Percentiles rank a stretch among this genome's conserved stretches.
Evolutionary conservation across 2,329 filamentous ascomycete genomes (phyloP).

Genomic region (Arthrobotrys musiformis): DNA sequence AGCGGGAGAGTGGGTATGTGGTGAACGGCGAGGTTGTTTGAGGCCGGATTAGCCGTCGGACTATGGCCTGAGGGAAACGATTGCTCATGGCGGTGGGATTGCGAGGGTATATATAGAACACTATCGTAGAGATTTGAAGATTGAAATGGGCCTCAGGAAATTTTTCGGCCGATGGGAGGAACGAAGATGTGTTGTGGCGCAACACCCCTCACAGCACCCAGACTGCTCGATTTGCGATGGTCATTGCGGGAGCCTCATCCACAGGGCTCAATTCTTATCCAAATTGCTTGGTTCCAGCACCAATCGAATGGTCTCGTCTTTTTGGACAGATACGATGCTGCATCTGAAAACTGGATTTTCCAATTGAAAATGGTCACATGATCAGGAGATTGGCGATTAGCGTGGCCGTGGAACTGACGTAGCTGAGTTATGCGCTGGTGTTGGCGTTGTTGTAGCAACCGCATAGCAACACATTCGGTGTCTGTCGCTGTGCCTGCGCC

Average conservation of each 20-base stretch:
- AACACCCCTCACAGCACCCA: background rate
- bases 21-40: constrained; percentile 27
- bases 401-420: background rate
- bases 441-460: constrained; percentile 49
- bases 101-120: background rate
- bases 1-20: constrained; percentile 20
- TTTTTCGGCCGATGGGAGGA: background rate
- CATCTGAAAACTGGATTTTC: background rate
- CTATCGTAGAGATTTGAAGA: background rate
- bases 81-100: constrained; percentile 5
- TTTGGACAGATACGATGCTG: background rate
- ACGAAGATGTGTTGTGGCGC: constrained; percentile 19
- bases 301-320: background rate
- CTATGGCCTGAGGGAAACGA: constrained; percentile 18
- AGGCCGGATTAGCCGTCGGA: constrained; percentile 10
- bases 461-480: constrained; percentile 30
- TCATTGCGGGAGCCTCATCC: background rate
- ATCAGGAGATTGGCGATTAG: background rate
- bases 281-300: background rate
- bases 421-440: background rate
- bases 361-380: constrained; percentile 4
- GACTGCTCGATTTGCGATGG: background rate
- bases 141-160: constrained; percentile 4
- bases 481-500: background rate
- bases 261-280: background rate